These are phyloP conservation scores for Pseudocohnilembus persalinus DNA, from an alignment of 169 alveolate species.

Conservation along the genomic window DNA sequence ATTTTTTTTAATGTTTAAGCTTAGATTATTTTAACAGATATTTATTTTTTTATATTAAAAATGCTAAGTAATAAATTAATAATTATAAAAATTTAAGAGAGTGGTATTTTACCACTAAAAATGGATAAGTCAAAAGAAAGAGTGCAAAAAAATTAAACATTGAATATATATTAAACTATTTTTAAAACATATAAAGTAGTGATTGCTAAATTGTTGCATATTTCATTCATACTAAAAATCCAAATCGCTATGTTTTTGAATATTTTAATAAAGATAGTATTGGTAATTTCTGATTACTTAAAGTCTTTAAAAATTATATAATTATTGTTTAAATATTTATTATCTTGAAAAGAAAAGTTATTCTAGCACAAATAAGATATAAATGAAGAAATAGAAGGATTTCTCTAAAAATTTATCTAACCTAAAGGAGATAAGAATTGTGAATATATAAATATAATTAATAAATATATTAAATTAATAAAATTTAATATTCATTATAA, in stretches of 20 bases:
- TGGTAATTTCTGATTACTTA: neutral
- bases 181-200: neutral
- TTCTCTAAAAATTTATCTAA: too few species aligned
- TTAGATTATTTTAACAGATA: too few species aligned
- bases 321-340: too few species aligned
- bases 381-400: neutral
- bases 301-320: too few species aligned
- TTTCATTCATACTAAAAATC: neutral
- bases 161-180: too few species aligned
- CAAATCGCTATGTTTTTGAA: neutral
- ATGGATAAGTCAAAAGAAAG: neutral
- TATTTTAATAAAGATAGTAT: neutral
- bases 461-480: too few species aligned
- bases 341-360: too few species aligned
- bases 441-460: too few species aligned
- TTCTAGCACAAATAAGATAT: neutral
- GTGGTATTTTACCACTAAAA: neutral
- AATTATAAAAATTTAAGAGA: neutral
- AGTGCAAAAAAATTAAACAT: neutral
- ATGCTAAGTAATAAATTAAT: too few species aligned
- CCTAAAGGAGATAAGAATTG: neutral
- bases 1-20: neutral
- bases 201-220: neutral
- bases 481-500: too few species aligned
- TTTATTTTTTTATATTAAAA: too few species aligned